A percentile compares a stretch with the other conserved stretches of the same genome.
These are phyloP conservation scores for Chrysopogon serrulatus DNA, from an alignment of 176 grass and related monocot species.

Conservation along the genomic window DNA sequence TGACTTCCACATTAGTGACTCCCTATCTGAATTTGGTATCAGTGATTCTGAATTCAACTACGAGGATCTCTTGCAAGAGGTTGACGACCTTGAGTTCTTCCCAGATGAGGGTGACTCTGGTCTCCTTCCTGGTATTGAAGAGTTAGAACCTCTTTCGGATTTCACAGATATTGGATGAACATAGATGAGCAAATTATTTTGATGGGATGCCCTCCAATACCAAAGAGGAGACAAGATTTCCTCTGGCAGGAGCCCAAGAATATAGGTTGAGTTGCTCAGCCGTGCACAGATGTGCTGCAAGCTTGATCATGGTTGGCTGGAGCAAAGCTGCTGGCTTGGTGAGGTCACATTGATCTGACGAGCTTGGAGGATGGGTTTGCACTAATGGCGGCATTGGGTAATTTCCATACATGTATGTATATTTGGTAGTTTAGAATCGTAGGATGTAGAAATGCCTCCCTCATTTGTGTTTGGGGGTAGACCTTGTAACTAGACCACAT, in stretches of 20 bases:
- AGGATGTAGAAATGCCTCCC: slow-evolving; percentile 44
- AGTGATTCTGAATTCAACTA: slow-evolving; percentile 42
- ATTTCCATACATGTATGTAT: slow-evolving; percentile 66
- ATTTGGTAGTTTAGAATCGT: slow-evolving; percentile 49
- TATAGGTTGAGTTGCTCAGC: neutral
- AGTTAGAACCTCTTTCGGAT: slow-evolving; percentile 67
- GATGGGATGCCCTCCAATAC: neutral
- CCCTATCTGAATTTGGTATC: slow-evolving; percentile 48
- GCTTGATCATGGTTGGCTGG: slow-evolving; percentile 21
- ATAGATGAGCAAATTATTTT: neutral
- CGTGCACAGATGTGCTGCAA: neutral
- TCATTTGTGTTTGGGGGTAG: slow-evolving; percentile 24
- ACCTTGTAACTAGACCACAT: slow-evolving; percentile 46
- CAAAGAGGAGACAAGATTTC: slow-evolving; percentile 22
- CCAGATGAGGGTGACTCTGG: slow-evolving; percentile 48
- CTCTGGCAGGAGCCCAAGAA: slow-evolving; percentile 22
- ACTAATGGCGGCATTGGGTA: slow-evolving; percentile 54
- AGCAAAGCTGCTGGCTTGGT: slow-evolving; percentile 23
- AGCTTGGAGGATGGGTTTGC: slow-evolving; percentile 19
- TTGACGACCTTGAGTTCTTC: slow-evolving; percentile 12
- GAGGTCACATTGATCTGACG: slow-evolving; percentile 29
- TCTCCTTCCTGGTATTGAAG: slow-evolving; percentile 57
- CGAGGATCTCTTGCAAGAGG: slow-evolving; percentile 29
- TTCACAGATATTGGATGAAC: slow-evolving; percentile 82
- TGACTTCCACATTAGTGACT: slow-evolving; percentile 34